These are phyloP conservation scores for Microstegium vimineum DNA, from an alignment of 176 grass and related monocot species.

Conservation along the genomic window DNA sequence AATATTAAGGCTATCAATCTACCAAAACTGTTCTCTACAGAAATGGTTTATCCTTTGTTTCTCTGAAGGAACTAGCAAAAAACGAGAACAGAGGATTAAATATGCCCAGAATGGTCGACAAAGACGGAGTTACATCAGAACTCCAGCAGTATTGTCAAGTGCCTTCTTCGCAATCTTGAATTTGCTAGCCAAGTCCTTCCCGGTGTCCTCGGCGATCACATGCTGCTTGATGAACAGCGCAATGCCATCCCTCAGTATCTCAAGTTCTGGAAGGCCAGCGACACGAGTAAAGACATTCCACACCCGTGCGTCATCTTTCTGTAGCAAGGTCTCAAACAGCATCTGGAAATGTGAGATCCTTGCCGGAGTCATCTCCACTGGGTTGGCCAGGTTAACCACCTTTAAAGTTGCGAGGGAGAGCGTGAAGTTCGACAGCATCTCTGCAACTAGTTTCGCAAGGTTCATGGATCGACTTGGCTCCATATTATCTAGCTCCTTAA, in stretches of 20 bases:
- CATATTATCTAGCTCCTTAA: constrained; percentile 84
- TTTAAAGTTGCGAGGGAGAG: constrained; percentile 76
- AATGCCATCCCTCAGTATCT: constrained; percentile 56
- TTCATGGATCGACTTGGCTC: constrained; percentile 68
- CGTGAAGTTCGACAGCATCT: constrained; percentile 71
- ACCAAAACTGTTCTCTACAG: neutral
- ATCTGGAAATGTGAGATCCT: constrained; percentile 69
- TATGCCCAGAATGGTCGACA: neutral
- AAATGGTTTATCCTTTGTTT: neutral
- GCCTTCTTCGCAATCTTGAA: constrained; percentile 82
- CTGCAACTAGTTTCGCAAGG: constrained; percentile 68
- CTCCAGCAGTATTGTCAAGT: constrained; percentile 62
- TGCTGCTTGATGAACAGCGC: constrained; percentile 71
- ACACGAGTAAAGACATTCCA: constrained; percentile 88
- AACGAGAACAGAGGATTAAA: neutral
- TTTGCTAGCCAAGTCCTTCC: constrained; percentile 43
- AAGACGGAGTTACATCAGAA: constrained; percentile 55
- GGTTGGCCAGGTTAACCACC: constrained; percentile 64
- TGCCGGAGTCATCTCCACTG: constrained; percentile 46
- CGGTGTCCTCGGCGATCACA: constrained; percentile 38
- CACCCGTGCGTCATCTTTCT: constrained; percentile 49
- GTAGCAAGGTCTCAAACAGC: constrained; percentile 70
- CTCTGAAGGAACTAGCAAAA: neutral
- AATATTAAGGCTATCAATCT: neutral
- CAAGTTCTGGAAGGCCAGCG: constrained; percentile 52